phyloP scores from a whole-genome alignment of 1,284 basidiomycete species.

The Agroathelia rolfsii region DNA sequence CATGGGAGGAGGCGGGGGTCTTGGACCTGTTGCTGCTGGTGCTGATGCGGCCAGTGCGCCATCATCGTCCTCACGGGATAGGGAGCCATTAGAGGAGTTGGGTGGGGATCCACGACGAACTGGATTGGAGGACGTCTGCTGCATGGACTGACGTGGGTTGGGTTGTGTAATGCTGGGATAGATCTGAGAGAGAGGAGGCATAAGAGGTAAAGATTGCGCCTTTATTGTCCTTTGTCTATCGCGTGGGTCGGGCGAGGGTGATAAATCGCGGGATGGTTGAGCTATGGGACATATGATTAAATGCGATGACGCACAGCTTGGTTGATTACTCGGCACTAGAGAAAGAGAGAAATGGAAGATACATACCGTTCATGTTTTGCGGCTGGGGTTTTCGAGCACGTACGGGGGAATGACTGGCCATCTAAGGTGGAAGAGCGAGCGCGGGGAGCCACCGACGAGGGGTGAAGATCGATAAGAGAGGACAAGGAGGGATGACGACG shows the following conservation, averaged over 20 bases:
- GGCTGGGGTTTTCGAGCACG: conserved; percentile 34
- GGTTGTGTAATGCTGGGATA: conserved; percentile 23
- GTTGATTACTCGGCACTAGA: conserved; percentile 11
- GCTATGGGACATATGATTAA: conserved; percentile 16
- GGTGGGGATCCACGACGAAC: background rate
- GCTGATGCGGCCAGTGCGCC: conserved; percentile 31
- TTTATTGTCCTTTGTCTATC: conserved; percentile 50
- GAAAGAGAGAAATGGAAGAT: conserved; percentile 9
- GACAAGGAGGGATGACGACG: conserved; percentile 15
- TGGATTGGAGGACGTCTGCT: conserved; percentile 19
- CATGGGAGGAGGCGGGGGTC: conserved; percentile 23
- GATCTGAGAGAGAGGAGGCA: conserved; percentile 43
- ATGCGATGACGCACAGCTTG: conserved; percentile 23
- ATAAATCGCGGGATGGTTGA: conserved; percentile 49
- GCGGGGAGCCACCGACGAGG: too few relatives aligned
- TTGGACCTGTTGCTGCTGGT: conserved; percentile 17
- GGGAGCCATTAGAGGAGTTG: background rate
- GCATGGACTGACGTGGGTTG: too few relatives aligned
- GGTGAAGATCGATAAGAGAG: conserved; percentile 12
- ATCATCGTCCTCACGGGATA: conserved; percentile 24
- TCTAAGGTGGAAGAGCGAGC: too few relatives aligned
- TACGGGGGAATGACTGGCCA: conserved; percentile 57
- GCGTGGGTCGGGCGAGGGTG: conserved; percentile 55
- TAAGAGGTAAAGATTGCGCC: conserved; percentile 50
- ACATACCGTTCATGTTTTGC: conserved; percentile 28